These are phyloP conservation scores for Sodiomyces alkalinus DNA, from an alignment of 2,329 filamentous ascomycete species.

Conservation along the genomic window DNA sequence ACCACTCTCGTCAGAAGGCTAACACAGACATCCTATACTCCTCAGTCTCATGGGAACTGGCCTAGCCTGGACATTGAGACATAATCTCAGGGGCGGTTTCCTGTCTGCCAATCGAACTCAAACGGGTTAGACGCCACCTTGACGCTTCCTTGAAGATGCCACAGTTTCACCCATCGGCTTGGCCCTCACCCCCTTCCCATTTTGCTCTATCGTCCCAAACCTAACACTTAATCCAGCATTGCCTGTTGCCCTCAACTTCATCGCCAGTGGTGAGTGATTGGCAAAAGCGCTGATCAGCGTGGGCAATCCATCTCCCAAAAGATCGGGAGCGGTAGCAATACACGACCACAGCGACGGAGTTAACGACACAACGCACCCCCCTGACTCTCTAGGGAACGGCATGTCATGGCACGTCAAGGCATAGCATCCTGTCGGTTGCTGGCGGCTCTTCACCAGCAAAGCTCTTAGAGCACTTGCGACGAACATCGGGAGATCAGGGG, in stretches of 20 bases:
- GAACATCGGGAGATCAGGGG: conserved; percentile 7
- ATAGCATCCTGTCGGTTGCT: no score
- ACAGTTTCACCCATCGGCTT: background rate
- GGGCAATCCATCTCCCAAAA: conserved; percentile 14
- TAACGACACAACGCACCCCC: background rate
- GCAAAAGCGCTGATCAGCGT: no score
- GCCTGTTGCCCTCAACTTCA: conserved; percentile 75
- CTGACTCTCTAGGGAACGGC: background rate
- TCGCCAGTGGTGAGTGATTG: conserved; percentile 83
- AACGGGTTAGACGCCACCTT: conserved; percentile 46
- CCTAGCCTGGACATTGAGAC: conserved; percentile 41
- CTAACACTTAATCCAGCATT: conserved; percentile 40
- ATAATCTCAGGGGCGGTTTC: conserved; percentile 55
- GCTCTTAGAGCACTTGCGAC: no score
- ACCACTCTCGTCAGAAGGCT: background rate
- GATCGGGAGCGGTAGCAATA: conserved; percentile 49
- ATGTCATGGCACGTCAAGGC: no score
- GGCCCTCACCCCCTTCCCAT: background rate
- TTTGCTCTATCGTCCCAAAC: conserved; percentile 1
- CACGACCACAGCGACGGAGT: conserved; percentile 3
- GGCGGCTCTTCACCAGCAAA: no score
- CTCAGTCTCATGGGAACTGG: conserved; percentile 49
- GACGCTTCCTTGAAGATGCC: background rate
- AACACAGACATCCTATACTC: background rate
- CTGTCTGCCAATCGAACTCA: conserved; percentile 68